Conservation (phyloP, 805 yeast species). For the Cyberlindnera bimundalis region DNA sequence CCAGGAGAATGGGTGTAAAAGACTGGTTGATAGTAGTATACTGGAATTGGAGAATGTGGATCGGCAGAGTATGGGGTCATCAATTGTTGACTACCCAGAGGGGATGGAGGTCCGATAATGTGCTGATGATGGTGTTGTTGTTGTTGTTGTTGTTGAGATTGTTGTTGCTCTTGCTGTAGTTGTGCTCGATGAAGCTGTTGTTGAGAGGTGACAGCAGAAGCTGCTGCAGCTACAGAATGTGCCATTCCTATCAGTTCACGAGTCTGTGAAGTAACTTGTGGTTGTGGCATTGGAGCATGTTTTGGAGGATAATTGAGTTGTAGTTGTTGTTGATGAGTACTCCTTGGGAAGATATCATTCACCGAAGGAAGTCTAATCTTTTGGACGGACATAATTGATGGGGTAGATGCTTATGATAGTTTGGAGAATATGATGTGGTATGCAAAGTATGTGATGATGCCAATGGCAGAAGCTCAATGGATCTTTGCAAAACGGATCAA, state of each 20-base stretch:
- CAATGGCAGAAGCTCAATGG: too few species aligned
- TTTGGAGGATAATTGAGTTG: slow-evolving; percentile 6
- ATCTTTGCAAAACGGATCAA: too few species aligned
- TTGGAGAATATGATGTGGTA: neutral
- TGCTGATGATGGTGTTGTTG: neutral
- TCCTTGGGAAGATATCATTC: slow-evolving; percentile 25
- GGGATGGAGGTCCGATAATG: neutral
- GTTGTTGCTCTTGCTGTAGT: slow-evolving; percentile 9
- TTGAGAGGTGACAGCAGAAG: slow-evolving; percentile 1
- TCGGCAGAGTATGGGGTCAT: neutral
- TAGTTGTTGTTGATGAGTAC: slow-evolving; percentile 2
- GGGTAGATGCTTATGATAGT: neutral
- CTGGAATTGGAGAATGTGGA: slow-evolving; percentile 4
- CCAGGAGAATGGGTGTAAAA: slow-evolving; percentile 8
- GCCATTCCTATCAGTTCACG: slow-evolving; percentile 2
- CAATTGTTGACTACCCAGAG: neutral
- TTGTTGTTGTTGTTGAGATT: neutral
- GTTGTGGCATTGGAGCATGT: slow-evolving; percentile 4
- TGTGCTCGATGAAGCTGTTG: slow-evolving; percentile 12
- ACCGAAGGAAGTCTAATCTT: slow-evolving; percentile 28
- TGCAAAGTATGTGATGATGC: neutral
- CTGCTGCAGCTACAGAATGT: neutral
- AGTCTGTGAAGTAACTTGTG: slow-evolving; percentile 1
- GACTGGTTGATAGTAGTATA: slow-evolving; percentile 11
- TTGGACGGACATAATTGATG: slow-evolving; percentile 9